phyloP scores from a whole-genome alignment of 805 yeast genomes.

The Wickerhamiella nectarea region DNA sequence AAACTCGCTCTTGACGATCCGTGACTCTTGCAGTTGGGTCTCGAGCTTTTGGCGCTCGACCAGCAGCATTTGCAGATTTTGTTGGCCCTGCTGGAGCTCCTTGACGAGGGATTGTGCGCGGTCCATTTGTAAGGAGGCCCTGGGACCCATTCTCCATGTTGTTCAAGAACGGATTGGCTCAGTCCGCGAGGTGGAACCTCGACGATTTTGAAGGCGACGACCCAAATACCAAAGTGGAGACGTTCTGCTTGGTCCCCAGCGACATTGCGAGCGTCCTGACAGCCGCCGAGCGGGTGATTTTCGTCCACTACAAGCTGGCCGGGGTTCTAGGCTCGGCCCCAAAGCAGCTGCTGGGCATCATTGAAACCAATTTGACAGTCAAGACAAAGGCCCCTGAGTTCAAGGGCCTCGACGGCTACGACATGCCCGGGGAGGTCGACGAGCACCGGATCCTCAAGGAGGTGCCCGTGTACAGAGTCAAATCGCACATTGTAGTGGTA shows the following conservation, averaged over 20 bases:
- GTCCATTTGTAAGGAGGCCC: constrained; percentile 7
- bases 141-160: no score
- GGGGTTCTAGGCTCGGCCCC: not conserved
- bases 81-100: constrained; percentile 17
- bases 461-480: constrained; percentile 1
- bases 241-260: constrained; percentile 5
- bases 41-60: constrained; percentile 75
- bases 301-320: constrained; percentile 2
- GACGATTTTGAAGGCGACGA: constrained; percentile 31
- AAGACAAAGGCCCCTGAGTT: not conserved
- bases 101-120: constrained; percentile 10
- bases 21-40: constrained; percentile 87
- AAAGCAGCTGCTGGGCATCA: not conserved
- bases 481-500: not conserved
- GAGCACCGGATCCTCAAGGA: not conserved
- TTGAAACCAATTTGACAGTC: not conserved
- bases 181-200: constrained; percentile 39
- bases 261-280: constrained; percentile 14
- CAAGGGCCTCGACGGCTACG: constrained; percentile 7
- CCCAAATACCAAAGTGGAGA: constrained; percentile 7
- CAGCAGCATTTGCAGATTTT: constrained; percentile 36
- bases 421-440: constrained; percentile 1
- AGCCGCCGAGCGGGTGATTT: not conserved
- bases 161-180: constrained; percentile 30
- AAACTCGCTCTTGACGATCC: constrained; percentile 76